Percentiles rank a stretch among this genome's conserved stretches.
These are phyloP conservation scores for Coemansia sp. DNA, from an alignment of 192 early-diverging fungal species.

Conservation along the genomic window DNA sequence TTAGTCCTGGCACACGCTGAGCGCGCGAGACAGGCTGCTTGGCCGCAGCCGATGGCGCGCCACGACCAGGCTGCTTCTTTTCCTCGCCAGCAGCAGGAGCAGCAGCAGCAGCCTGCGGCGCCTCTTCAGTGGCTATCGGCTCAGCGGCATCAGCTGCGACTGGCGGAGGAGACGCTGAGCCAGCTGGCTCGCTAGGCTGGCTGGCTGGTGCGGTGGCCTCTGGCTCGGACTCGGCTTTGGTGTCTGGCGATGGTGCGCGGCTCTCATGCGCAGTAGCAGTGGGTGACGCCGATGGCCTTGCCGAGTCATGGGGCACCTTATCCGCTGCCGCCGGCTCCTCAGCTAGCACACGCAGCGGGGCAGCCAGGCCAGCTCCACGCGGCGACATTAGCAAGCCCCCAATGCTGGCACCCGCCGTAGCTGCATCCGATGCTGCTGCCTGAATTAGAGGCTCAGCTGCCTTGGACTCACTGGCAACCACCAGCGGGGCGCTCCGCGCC, in stretches of 20 bases:
- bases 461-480: background rate
- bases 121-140: background rate
- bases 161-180: background rate
- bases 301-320: constrained; percentile 25
- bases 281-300: constrained; percentile 29
- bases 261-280: constrained; percentile 16
- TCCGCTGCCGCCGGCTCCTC: constrained; percentile 14
- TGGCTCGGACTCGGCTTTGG: background rate
- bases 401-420: constrained; percentile 14
- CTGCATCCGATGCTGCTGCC: background rate
- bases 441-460: background rate
- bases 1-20: constrained; percentile 29
- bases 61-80: background rate
- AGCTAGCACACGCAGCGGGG: constrained; percentile 20
- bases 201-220: background rate
- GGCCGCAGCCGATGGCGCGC: background rate
- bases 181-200: background rate
- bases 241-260: constrained; percentile 20
- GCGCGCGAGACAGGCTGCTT: constrained; percentile 7
- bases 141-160: background rate
- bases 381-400: constrained; percentile 43
- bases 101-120: background rate
- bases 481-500: constrained; percentile 14
- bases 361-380: constrained; percentile 11
- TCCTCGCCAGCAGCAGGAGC: background rate